phyloP scores from a whole-genome alignment of 192 early-diverging fungal genomes.

The Gamsiella multidivaricata region DNA sequence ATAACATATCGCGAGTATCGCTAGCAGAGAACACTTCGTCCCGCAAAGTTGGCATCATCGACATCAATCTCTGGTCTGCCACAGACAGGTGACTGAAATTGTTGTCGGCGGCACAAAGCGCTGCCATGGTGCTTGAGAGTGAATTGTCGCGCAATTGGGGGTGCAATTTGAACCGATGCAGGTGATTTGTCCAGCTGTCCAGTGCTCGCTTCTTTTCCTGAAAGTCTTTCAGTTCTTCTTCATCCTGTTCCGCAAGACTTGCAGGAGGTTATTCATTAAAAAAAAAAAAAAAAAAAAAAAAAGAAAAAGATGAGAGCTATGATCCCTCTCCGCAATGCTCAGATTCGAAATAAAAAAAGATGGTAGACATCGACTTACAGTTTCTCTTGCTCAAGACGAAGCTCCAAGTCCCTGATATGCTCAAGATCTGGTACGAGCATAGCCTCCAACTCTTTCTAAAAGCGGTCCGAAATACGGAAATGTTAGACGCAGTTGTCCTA shows the following conservation, averaged over 20 bases:
- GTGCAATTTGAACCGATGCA: constrained; percentile 35
- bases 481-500: neutral
- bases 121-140: constrained; percentile 8
- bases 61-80: constrained; percentile 34
- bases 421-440: constrained; percentile 49
- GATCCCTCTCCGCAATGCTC: too few relatives aligned
- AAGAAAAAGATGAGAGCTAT: neutral
- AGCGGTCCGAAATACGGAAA: neutral
- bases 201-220: constrained; percentile 22
- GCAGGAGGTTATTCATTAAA: neutral
- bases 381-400: constrained; percentile 47
- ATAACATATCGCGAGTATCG: constrained; percentile 17
- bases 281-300: neutral
- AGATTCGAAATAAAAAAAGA: too few relatives aligned
- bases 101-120: constrained; percentile 9
- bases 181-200: constrained; percentile 10
- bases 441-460: constrained; percentile 38
- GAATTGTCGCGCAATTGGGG: neutral
- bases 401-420: constrained; percentile 45
- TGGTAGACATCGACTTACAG: constrained; percentile 7
- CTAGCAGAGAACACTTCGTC: constrained; percentile 20
- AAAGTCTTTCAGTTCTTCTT: constrained; percentile 23
- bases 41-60: constrained; percentile 10
- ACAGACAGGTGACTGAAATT: constrained; percentile 33
- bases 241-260: constrained; percentile 29